Evolutionary conservation across 2,329 filamentous ascomycete genomes (phyloP).

Genomic region (Rhynchosporium secalis): DNA sequence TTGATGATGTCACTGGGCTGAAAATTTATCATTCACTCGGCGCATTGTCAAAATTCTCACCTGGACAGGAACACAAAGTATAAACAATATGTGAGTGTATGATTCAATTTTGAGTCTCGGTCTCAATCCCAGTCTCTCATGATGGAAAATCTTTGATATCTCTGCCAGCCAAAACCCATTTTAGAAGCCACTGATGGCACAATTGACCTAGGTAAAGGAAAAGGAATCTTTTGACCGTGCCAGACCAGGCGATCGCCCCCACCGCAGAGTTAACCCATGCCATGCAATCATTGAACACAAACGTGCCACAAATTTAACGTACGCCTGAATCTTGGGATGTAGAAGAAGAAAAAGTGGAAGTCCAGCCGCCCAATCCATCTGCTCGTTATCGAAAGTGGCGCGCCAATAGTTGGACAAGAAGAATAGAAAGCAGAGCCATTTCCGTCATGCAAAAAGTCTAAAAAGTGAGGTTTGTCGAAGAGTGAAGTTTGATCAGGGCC

Average conservation of each 20-base stretch:
- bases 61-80: not conserved
- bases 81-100: conserved; percentile 19
- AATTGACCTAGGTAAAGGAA: conserved; percentile 35
- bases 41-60: not conserved
- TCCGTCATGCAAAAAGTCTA: conserved; percentile 40
- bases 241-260: conserved; percentile 36
- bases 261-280: conserved; percentile 38
- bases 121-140: conserved; percentile 30
- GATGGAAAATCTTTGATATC: conserved; percentile 39
- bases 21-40: not conserved
- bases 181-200: conserved; percentile 38
- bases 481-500: conserved; percentile 31
- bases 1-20: too few relatives aligned
- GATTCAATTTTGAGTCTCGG: conserved; percentile 35
- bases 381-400: conserved; percentile 33
- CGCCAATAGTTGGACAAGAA: conserved; percentile 39
- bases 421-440: conserved; percentile 38
- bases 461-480: conserved; percentile 36
- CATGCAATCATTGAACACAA: conserved; percentile 40
- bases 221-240: conserved; percentile 40
- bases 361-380: conserved; percentile 38
- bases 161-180: conserved; percentile 37
- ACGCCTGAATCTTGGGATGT: conserved; percentile 41
- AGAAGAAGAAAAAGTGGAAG: conserved; percentile 37
- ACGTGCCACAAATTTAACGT: conserved; percentile 37